Base-by-base conservation (phyloP, 345 rosid genomes). In the Aethionema arabicum region DNA sequence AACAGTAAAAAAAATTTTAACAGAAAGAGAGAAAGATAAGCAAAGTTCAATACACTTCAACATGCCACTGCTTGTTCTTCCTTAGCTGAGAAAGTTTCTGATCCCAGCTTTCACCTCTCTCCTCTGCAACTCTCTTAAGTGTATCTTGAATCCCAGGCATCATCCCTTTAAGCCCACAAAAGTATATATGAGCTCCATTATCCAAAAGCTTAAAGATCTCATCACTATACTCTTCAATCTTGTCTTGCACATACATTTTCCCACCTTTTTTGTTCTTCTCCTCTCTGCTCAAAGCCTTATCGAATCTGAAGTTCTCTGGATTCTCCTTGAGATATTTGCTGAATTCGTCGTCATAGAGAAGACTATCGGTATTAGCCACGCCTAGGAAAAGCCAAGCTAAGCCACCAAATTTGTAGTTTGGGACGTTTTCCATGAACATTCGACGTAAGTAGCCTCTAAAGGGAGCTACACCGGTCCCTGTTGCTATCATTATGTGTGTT, bases 1-100 rank as follows among this genome's bases (percentile, higher is more conserved):
- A 54, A 39, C 56, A 61, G 5, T 11, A 61, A 46, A 52, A 5
- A 9, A 6, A 32, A 9, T 2, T 2, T 11, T 27, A 11, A 4
- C 8, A n/a, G 5, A 10, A 3, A 14, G 15, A 30, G 44, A 37
- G 13, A 32, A 27, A 33, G 4, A 36, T 9, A 10, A 39, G 4
- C 4, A 12, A 8, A 14, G 41, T 33, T 65, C 74, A 93, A 69
- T 93, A 93, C 3, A 93, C 99, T 76, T 93, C 99, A 4, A 93
- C 99, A 55, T 93, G 99, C 99, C 99, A 93, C 70, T 93, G 99
- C 70, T 90, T 93, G 69, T 87, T 93, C 91, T 87, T 93, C 77
- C 87, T 93, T 5, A 93, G 96, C 62, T 81, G 95, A n/a, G 90
- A 79, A 53, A 93, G 99, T 85, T 87, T 93, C 83, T 70, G 73